Evolutionary conservation across 176 grass and related monocot species (phyloP).

Genomic region (Panicum miliaceum): DNA sequence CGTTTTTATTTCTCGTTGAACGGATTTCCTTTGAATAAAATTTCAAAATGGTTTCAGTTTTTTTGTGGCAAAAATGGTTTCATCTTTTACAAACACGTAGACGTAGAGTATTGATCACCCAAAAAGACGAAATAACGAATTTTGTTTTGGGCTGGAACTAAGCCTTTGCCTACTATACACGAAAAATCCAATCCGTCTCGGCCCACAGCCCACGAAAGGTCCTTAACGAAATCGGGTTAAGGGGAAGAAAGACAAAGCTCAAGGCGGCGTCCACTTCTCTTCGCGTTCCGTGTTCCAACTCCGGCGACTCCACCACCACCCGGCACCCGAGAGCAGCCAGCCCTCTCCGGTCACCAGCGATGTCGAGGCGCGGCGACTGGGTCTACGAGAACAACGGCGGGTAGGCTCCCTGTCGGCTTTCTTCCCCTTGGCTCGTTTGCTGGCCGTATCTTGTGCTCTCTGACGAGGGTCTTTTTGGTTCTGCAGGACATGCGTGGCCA

Average conservation of each 20-base stretch:
- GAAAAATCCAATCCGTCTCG: background rate
- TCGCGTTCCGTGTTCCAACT: conserved; percentile 34
- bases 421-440: background rate
- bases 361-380: conserved; percentile 95
- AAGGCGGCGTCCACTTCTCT: conserved; percentile 19
- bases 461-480: conserved; percentile 34
- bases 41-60: too few species aligned
- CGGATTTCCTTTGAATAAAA: too few species aligned
- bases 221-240: background rate
- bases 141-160: background rate
- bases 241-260: background rate
- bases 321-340: background rate
- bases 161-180: background rate
- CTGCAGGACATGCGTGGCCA: conserved; percentile 90
- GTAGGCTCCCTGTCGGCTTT: conserved; percentile 37
- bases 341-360: conserved; percentile 45
- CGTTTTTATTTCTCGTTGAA: too few species aligned
- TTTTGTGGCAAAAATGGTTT: too few species aligned
- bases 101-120: too few species aligned
- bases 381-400: conserved; percentile 99
- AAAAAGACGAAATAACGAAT: too few species aligned
- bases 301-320: conserved; percentile 42
- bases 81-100: too few species aligned
- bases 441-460: background rate
- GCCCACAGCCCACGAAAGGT: background rate